These are phyloP conservation scores for Hyphopichia pseudoburtonii DNA, from an alignment of 1,139 yeast species.

Conservation along the genomic window DNA sequence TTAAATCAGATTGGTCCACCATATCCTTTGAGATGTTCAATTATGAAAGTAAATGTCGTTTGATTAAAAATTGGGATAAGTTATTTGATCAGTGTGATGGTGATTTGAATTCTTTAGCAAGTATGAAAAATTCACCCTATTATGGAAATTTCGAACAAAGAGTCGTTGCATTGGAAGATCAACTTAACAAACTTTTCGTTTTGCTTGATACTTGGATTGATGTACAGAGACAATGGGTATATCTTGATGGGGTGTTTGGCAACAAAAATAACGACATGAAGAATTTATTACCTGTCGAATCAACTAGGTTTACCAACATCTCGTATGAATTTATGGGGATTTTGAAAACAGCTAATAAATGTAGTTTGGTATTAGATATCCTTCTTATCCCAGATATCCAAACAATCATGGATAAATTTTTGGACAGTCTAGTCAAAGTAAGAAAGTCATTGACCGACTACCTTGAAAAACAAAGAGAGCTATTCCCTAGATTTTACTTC, in stretches of 20 bases:
- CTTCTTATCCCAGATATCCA: slow-evolving; percentile 53
- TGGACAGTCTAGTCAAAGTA: slow-evolving; percentile 58
- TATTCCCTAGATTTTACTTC: slow-evolving; percentile 82
- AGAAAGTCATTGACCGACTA: slow-evolving; percentile 73
- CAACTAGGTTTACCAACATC: slow-evolving; percentile 63
- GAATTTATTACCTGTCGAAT: slow-evolving; percentile 66
- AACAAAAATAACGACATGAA: slow-evolving; percentile 54
- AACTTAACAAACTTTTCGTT: slow-evolving; percentile 49
- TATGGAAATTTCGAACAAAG: slow-evolving; percentile 63
- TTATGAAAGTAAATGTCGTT: slow-evolving; percentile 51
- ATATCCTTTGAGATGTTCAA: slow-evolving; percentile 55
- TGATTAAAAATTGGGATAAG: slow-evolving; percentile 70
- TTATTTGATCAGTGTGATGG: slow-evolving; percentile 60
- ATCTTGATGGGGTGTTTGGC: slow-evolving; percentile 76
- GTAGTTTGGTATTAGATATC: slow-evolving; percentile 58
- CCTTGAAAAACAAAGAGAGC: slow-evolving; percentile 74
- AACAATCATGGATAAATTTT: slow-evolving; percentile 47
- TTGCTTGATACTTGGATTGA: slow-evolving; percentile 77
- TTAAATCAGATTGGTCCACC: slow-evolving; percentile 50
- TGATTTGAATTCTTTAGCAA: slow-evolving; percentile 59
- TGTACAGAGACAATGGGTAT: slow-evolving; percentile 87
- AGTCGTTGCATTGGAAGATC: slow-evolving; percentile 55
- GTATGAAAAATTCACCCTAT: slow-evolving; percentile 74
- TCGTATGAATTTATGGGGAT: slow-evolving; percentile 60
- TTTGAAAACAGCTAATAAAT: slow-evolving; percentile 51